Evolutionary conservation across 2,329 filamentous ascomycete species (phyloP), one percentile per base, ranked within the genome.

Genomic region (Teratosphaeria nubilosa): DNA sequence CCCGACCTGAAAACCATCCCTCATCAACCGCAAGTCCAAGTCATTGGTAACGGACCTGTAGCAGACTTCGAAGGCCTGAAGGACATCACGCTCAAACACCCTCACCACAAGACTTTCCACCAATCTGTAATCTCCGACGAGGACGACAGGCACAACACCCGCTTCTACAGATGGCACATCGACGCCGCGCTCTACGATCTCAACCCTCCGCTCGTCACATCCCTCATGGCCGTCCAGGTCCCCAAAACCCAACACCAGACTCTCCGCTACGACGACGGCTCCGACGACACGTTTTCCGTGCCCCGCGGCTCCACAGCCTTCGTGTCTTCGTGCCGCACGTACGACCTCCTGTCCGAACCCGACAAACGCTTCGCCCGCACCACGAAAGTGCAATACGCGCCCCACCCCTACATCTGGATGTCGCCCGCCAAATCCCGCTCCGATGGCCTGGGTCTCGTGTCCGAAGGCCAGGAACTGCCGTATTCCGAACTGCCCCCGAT

Each of bases 401-500:
- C 88, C 2, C 88, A 91, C 65, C 88, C 88, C 5, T 91, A 91
- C 72, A 83, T 91, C 61, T 92, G 88, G 88, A 91, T 91, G 86
- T 84, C 80, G 59, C 70, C 77, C 25, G 86, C 87, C 52, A 83
- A 82, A 65, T 85, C 86, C 45, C 82, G 82, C 16, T 76, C 86
- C 6, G 82, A 84, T 55, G 88, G 88, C 0, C 80, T 91, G 0
- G 88, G 88, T n/a, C 74, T 91, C 58, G 75, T 86, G 27, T 86
- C 84, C 0, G 83, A 89, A 59, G 80, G 77, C 53, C 78, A 79
- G 34, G 88, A 91, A 66, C 75, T 90, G 1, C 70, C 82, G 0
- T 55, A 77, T 0, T 73, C 74, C 2, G 78, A 86, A 4, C 77
- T 91, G 0, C 87, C 88, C 1, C 78, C 81, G 1, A 77, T 90